A percentile compares a stretch with the other conserved stretches of the same genome.
These are phyloP conservation scores for Talaromyces albobiverticillius DNA, from an alignment of 2,329 filamentous ascomycete genomes.

Conservation along the genomic window DNA sequence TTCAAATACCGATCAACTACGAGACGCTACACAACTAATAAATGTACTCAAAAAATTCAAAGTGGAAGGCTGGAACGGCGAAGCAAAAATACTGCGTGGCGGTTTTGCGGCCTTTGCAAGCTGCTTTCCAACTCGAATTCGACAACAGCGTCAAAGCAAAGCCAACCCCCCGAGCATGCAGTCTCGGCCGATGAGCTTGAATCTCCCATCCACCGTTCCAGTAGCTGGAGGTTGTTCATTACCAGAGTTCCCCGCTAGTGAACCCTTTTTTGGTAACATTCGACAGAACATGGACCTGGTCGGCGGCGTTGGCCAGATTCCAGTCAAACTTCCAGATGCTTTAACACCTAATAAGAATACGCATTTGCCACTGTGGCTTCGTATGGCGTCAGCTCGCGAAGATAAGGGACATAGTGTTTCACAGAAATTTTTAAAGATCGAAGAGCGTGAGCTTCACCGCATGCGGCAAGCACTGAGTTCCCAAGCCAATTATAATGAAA, in stretches of 20 bases:
- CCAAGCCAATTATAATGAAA: constrained; percentile 55
- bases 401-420: constrained; percentile 79
- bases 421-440: constrained; percentile 78
- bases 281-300: constrained; percentile 94
- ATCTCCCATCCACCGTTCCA: constrained; percentile 60
- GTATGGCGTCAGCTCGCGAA: constrained; percentile 60
- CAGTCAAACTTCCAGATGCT: constrained; percentile 56
- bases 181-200: constrained; percentile 51
- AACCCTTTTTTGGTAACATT: constrained; percentile 95
- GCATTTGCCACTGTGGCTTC: constrained; percentile 73
- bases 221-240: constrained; percentile 89
- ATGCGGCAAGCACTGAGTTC: constrained; percentile 78
- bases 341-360: constrained; percentile 49
- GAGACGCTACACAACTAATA: constrained; percentile 74
- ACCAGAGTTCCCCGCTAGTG: constrained; percentile 65
- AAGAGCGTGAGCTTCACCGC: constrained; percentile 80
- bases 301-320: constrained; percentile 82
- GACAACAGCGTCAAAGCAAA: constrained; percentile 20
- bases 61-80: constrained; percentile 74
- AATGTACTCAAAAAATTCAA: constrained; percentile 94
- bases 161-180: constrained; percentile 39
- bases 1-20: constrained; percentile 68
- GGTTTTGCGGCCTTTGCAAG: constrained; percentile 74
- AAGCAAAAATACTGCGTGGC: constrained; percentile 71
- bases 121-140: constrained; percentile 56